Conservation (phyloP, 371 early-diverging fungal genomes). For the Zychaea mexicana region DNA sequence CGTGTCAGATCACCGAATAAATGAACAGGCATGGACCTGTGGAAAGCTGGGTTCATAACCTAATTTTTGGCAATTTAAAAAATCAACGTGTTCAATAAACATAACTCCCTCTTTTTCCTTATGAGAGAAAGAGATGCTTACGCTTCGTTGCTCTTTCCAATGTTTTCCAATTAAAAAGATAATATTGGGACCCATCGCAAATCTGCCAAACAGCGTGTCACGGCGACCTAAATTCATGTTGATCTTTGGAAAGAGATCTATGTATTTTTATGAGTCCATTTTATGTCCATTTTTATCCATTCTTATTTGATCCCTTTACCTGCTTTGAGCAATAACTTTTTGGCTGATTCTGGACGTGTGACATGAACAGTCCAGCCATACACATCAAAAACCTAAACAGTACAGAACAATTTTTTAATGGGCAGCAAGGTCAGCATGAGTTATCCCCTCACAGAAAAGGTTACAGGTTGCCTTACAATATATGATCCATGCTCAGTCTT, state of each 20-base stretch:
- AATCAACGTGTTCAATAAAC: neutral
- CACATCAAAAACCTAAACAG: constrained; percentile 1
- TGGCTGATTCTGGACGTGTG: constrained; percentile 14
- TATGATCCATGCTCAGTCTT: constrained; percentile 12
- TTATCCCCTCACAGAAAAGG: no score
- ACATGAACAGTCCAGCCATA: constrained; percentile 12
- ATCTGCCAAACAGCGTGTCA: constrained; percentile 5
- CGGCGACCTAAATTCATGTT: neutral
- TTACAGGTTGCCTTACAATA: constrained; percentile 10
- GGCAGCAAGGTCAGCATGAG: no score
- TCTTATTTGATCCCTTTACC: constrained; percentile 4
- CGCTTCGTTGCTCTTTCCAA: constrained; percentile 29
- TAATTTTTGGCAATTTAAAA: neutral
- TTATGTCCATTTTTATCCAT: no score
- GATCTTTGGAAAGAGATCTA: constrained; percentile 15
- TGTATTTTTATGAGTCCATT: no score
- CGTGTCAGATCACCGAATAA: constrained; percentile 19
- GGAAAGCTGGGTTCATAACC: constrained; percentile 31
- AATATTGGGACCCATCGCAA: constrained; percentile 17
- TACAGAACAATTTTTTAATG: neutral
- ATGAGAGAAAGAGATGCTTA: neutral
- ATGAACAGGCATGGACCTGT: constrained; percentile 26
- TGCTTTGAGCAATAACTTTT: constrained; percentile 10
- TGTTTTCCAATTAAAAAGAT: constrained; percentile 16
- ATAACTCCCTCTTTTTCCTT: neutral